Conservation (phyloP, 2,329 filamentous ascomycete genomes). For the Talaromyces pinophilus region DNA sequence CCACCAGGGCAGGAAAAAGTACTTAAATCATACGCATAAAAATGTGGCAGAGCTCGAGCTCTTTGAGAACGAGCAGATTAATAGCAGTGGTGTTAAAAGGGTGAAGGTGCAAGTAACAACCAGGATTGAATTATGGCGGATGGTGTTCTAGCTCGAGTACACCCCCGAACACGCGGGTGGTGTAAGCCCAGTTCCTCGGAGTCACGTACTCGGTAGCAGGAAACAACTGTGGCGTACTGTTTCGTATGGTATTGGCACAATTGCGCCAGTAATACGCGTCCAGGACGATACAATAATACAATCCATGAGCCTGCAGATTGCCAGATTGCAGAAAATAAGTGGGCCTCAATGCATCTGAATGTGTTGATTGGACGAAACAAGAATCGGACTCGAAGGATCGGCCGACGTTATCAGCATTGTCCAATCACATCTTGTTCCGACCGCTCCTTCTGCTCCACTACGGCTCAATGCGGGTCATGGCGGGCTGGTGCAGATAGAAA, state of each 20-base stretch:
- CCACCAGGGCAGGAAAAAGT: not conserved
- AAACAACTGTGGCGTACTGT: slow-evolving; percentile 3
- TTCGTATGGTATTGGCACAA: not conserved
- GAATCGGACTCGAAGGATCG: not conserved
- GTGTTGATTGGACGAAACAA: not conserved
- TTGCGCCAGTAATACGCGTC: not conserved
- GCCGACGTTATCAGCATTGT: not conserved
- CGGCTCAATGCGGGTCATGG: not conserved
- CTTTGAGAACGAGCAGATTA: not conserved
- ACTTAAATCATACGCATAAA: not conserved
- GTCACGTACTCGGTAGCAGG: not conserved
- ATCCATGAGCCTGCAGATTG: not conserved
- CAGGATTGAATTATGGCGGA: not conserved
- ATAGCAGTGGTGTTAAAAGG: slow-evolving; percentile 3
- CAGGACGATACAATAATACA: not conserved
- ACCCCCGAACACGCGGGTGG: not conserved
- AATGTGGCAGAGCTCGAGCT: not conserved
- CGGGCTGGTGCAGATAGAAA: not conserved
- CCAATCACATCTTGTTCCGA: not conserved
- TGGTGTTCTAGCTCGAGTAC: not conserved
- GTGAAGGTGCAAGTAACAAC: not conserved
- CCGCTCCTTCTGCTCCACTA: not conserved
- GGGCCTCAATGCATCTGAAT: not conserved
- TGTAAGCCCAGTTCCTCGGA: not conserved
- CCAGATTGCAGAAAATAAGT: not conserved